These are phyloP conservation scores for Boletus insuetus DNA, from an alignment of 768 basidiomycete species.

Conservation along the genomic window DNA sequence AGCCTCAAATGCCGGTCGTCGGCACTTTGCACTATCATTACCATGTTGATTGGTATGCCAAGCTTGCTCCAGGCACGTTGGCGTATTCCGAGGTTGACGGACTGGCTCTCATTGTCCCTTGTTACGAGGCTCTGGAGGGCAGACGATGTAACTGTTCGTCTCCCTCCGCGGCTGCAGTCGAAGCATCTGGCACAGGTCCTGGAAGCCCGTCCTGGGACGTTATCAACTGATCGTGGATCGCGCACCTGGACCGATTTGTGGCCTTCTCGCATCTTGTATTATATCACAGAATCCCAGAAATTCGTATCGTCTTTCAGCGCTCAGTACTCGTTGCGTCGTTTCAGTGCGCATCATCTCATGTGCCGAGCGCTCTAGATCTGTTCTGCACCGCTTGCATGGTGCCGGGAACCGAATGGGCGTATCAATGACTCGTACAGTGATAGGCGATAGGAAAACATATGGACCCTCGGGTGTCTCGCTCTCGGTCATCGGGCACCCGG, in stretches of 20 bases:
- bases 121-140: neutral
- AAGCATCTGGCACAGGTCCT: constrained; percentile 7
- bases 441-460: neutral
- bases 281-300: too few species aligned
- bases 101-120: constrained; percentile 2
- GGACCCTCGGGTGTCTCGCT: neutral
- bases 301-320: neutral
- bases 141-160: neutral
- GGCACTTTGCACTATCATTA: neutral
- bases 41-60: neutral
- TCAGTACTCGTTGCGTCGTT: neutral
- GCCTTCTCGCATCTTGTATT: neutral
- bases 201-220: neutral
- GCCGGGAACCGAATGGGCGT: neutral
- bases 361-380: neutral
- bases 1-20: neutral
- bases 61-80: neutral
- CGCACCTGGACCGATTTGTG: neutral
- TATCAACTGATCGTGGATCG: constrained; percentile 2
- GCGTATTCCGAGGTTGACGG: constrained; percentile 9
- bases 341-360: neutral
- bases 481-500: too few species aligned
- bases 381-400: neutral
- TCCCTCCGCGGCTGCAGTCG: neutral
- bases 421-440: neutral